phyloP scores from a whole-genome alignment of 345 rosid species.

The Lenwebbia sp. region DNA sequence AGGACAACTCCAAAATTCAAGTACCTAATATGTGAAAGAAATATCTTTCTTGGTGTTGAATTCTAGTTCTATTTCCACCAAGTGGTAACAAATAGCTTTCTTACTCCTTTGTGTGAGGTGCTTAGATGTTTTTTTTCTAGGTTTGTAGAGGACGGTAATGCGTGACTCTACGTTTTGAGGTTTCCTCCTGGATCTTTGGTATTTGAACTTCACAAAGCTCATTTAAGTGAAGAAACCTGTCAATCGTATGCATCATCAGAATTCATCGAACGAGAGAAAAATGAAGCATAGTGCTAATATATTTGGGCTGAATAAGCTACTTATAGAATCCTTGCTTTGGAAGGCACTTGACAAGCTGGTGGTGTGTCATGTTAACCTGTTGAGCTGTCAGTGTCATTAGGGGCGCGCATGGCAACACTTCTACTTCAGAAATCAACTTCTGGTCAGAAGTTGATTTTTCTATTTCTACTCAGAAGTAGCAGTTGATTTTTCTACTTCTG shows the following conservation, averaged over 20 bases:
- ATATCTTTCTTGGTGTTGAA: not conserved
- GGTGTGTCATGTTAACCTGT: not conserved
- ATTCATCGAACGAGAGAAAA: not conserved
- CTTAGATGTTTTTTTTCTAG: not conserved
- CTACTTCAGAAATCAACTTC: too few species aligned
- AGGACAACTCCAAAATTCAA: not conserved
- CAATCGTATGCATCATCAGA: not conserved
- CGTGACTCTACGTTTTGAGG: not conserved
- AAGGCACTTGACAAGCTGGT: not conserved
- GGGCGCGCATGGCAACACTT: too few species aligned
- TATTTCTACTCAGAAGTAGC: too few species aligned
- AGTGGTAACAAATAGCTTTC: not conserved
- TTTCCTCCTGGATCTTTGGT: not conserved
- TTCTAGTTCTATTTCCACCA: not conserved
- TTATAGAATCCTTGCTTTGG: not conserved
- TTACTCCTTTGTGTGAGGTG: not conserved
- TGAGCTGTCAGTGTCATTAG: not conserved
- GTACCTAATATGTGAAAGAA: not conserved
- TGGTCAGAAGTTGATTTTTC: too few species aligned
- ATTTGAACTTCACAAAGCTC: not conserved
- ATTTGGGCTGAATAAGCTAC: not conserved
- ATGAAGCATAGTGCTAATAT: not conserved
- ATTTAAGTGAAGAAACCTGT: not conserved
- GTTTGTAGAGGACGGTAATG: not conserved
- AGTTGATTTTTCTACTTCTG: too few species aligned